Evolutionary conservation across 768 basidiomycete genomes (phyloP).

Genomic region (Butyriboletus loyo): DNA sequence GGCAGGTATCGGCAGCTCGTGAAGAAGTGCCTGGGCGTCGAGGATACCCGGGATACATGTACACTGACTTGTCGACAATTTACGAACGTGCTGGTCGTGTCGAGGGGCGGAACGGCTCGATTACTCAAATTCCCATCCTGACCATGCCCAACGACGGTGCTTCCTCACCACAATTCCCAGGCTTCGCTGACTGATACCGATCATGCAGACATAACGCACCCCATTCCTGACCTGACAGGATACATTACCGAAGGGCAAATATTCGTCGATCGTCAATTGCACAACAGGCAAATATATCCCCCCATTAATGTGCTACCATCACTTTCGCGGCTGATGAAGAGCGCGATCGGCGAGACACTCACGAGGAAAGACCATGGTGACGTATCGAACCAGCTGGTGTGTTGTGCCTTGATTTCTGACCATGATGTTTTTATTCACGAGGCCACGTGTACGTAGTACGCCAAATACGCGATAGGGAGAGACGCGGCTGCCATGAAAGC

Average conservation of each 20-base stretch:
- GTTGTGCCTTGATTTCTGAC: slow-evolving; percentile 37
- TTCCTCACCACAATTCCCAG: slow-evolving; percentile 25
- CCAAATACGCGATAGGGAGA: slow-evolving; percentile 96
- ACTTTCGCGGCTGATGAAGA: slow-evolving; percentile 99
- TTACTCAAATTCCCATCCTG: slow-evolving; percentile 98
- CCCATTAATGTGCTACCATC: slow-evolving; percentile 99
- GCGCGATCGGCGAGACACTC: slow-evolving; percentile 95
- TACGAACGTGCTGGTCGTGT: slow-evolving; percentile 99
- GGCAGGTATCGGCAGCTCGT: slow-evolving; percentile 87
- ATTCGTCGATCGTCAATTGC: slow-evolving; percentile 93
- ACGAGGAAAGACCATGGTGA: slow-evolving; percentile 99
- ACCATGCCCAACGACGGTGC: slow-evolving; percentile 99
- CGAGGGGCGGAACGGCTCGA: slow-evolving; percentile 95
- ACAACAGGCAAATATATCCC: slow-evolving; percentile 97
- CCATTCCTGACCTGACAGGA: slow-evolving; percentile 98
- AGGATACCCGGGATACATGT: slow-evolving; percentile 98
- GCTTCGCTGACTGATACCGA: slow-evolving; percentile 25
- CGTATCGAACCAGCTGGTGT: slow-evolving; percentile 95
- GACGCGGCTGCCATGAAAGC: slow-evolving; percentile 99
- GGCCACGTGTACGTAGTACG: slow-evolving; percentile 63
- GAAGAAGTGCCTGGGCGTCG: slow-evolving; percentile 99
- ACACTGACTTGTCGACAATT: slow-evolving; percentile 98
- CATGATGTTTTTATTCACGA: slow-evolving; percentile 14
- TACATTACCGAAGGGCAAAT: slow-evolving; percentile 99
- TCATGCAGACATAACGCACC: slow-evolving; percentile 94